Evolutionary conservation across 2,329 filamentous ascomycete genomes (phyloP).

Genomic region (Monilinia polystroma): DNA sequence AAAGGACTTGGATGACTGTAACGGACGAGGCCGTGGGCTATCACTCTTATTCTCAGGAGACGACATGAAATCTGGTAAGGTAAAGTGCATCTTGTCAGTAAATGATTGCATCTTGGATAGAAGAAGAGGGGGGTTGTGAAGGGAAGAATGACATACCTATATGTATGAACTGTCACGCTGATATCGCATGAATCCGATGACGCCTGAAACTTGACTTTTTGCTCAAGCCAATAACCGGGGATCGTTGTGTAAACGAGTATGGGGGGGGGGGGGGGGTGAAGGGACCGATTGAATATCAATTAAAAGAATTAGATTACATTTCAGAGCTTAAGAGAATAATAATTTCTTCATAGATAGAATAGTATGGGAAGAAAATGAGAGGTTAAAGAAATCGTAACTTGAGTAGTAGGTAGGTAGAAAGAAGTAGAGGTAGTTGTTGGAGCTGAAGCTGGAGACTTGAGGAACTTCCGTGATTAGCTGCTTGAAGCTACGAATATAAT

Average conservation of each 20-base stretch:
- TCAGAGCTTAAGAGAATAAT: slow-evolving; percentile 21
- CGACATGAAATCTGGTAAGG: slow-evolving; percentile 40
- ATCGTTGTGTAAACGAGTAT: slow-evolving; percentile 34
- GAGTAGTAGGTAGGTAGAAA: neutral
- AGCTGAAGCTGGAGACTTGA: no score
- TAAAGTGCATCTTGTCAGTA: slow-evolving; percentile 38
- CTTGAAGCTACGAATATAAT: slow-evolving; percentile 3
- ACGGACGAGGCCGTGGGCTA: slow-evolving; percentile 36
- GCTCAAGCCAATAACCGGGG: slow-evolving; percentile 29
- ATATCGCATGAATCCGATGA: slow-evolving; percentile 37
- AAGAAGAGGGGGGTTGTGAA: slow-evolving; percentile 8
- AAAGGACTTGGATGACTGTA: slow-evolving; percentile 44
- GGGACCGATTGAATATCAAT: slow-evolving; percentile 2
- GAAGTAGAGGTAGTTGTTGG: neutral
- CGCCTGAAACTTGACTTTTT: slow-evolving; percentile 38
- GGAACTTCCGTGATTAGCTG: neutral
- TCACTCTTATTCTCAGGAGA: slow-evolving; percentile 34
- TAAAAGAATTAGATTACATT: slow-evolving; percentile 29
- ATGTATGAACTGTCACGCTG: slow-evolving; percentile 25
- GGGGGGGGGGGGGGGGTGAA: slow-evolving; percentile 24
- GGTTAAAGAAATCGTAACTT: neutral
- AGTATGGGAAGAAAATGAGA: neutral
- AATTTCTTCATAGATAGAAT: neutral
- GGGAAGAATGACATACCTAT: slow-evolving; percentile 23
- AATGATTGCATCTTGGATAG: slow-evolving; percentile 28